Percentiles rank a stretch among this genome's conserved stretches.
phyloP scores from a whole-genome alignment of 805 yeast genomes.

The Metschnikowia cubensis region DNA sequence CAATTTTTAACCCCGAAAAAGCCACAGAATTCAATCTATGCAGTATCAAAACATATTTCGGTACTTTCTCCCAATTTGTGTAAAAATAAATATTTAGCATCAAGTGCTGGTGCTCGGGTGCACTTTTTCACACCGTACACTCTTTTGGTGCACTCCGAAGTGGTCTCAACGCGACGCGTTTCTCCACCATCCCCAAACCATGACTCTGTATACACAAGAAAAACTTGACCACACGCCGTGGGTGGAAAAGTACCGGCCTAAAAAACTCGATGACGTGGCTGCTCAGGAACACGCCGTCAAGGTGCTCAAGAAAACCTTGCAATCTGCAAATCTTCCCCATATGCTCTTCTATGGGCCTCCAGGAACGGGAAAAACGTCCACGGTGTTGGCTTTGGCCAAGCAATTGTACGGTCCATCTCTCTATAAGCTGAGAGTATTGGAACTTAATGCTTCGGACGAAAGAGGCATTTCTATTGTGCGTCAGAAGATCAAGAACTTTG shows the following conservation, averaged over 20 bases:
- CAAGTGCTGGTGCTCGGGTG: no score
- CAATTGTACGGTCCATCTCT: constrained; percentile 72
- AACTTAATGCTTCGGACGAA: constrained; percentile 86
- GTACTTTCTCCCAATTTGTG: no score
- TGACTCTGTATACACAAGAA: constrained; percentile 35
- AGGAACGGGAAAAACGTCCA: constrained; percentile 90
- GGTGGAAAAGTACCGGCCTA: constrained; percentile 92
- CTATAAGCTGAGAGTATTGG: constrained; percentile 68
- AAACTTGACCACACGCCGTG: constrained; percentile 65
- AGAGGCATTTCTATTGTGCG: constrained; percentile 86
- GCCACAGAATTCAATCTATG: no score
- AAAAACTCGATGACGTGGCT: constrained; percentile 76
- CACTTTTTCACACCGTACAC: no score
- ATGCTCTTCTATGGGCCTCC: constrained; percentile 93
- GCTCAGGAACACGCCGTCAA: constrained; percentile 89
- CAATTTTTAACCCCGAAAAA: no score
- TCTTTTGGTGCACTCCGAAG: no score
- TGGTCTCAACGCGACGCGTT: neutral
- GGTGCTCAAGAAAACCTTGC: constrained; percentile 73
- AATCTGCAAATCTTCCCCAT: constrained; percentile 83
- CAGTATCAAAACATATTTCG: no score
- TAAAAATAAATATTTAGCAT: no score
- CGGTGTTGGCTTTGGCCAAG: constrained; percentile 76
- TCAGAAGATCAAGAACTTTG: constrained; percentile 81
- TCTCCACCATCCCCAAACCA: neutral